Percentiles rank a stretch among this genome's conserved stretches.
phyloP scores from a whole-genome alignment of 495 filamentous ascomycete species.

The Penicillium silybi region DNA sequence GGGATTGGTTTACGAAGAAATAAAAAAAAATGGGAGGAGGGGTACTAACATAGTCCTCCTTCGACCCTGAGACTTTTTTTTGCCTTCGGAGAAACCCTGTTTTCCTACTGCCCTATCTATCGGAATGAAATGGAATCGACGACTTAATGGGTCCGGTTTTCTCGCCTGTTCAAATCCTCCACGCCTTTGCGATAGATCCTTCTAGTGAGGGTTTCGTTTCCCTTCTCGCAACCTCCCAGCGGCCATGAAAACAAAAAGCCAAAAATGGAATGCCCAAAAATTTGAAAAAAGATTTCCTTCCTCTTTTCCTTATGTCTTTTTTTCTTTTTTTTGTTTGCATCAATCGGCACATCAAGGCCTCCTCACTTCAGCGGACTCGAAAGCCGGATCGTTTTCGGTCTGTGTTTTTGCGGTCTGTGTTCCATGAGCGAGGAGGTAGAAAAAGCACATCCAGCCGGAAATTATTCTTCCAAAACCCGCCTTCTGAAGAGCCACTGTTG shows the following conservation, averaged over 20 bases:
- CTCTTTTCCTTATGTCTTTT: not conserved
- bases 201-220: not conserved
- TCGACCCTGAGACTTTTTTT: slow-evolving; percentile 17
- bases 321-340: slow-evolving; percentile 4
- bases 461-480: slow-evolving; percentile 44
- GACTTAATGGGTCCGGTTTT: slow-evolving; percentile 30
- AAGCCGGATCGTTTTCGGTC: slow-evolving; percentile 19
- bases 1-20: slow-evolving; percentile 23
- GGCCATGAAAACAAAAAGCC: slow-evolving; percentile 5
- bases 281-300: slow-evolving; percentile 7
- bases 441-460: slow-evolving; percentile 32
- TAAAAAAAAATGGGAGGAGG: slow-evolving; percentile 17
- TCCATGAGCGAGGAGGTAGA: slow-evolving; percentile 46
- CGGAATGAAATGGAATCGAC: slow-evolving; percentile 35
- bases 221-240: slow-evolving; percentile 2
- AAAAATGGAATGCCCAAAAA: slow-evolving; percentile 12
- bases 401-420: slow-evolving; percentile 21
- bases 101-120: slow-evolving; percentile 32
- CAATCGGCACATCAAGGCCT: slow-evolving; percentile 40
- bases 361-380: slow-evolving; percentile 31
- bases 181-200: slow-evolving; percentile 14
- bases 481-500: slow-evolving; percentile 85
- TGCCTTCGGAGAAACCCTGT: slow-evolving; percentile 23
- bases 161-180: slow-evolving; percentile 15
- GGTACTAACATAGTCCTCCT: slow-evolving; percentile 19